phyloP scores from a whole-genome alignment of 1,284 basidiomycete genomes.

The Somion occarium region DNA sequence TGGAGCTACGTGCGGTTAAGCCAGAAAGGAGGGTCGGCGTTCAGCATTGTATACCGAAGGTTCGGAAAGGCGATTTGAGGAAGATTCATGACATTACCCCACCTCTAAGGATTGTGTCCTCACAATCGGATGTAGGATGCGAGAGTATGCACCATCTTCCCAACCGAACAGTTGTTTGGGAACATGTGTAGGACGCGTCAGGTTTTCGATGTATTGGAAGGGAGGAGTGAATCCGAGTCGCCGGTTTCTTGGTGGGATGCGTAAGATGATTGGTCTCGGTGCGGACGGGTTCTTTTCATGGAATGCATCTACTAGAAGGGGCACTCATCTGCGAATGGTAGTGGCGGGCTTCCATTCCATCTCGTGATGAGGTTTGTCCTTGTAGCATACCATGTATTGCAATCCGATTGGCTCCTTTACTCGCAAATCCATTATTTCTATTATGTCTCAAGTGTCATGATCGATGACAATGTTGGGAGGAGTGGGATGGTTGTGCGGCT shows the following conservation, averaged over 20 bases:
- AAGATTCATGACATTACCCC: conserved; percentile 4
- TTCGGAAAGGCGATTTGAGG: background rate
- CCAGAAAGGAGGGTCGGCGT: too few relatives aligned
- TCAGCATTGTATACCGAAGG: too few relatives aligned
- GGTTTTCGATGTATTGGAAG: background rate
- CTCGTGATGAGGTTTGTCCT: background rate
- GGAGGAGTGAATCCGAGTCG: background rate
- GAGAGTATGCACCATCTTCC: background rate
- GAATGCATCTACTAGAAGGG: background rate
- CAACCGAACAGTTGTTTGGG: background rate
- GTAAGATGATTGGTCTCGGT: background rate
- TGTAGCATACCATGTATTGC: conserved; percentile 19
- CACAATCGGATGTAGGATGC: conserved; percentile 4
- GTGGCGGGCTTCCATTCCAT: background rate
- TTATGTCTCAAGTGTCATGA: background rate
- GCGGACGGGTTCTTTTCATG: background rate
- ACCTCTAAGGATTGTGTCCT: conserved; percentile 12
- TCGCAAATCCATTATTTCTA: background rate
- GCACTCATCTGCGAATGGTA: background rate
- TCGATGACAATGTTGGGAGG: background rate
- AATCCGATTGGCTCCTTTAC: background rate
- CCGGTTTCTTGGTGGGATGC: background rate
- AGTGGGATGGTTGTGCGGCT: background rate
- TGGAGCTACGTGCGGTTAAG: background rate
- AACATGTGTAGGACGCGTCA: background rate